A percentile compares a stretch with the other conserved stretches of the same genome.
phyloP scores from a whole-genome alignment of 495 filamentous ascomycete genomes.

The Penicillium verhagenii region DNA sequence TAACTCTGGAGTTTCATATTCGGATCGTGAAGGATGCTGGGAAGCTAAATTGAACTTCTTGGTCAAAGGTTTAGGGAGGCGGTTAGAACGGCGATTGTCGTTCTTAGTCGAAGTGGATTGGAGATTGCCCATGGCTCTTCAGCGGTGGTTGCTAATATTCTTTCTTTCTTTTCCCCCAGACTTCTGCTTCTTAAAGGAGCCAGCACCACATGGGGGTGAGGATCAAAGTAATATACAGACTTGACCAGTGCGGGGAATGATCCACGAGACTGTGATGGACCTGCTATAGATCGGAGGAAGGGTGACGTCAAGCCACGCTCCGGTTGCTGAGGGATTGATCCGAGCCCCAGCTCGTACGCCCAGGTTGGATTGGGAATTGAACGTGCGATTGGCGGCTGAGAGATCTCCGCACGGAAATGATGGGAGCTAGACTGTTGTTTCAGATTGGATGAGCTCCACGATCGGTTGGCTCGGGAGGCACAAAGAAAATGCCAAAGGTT shows the following conservation, averaged over 20 bases:
- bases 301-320: conserved; percentile 31
- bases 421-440: conserved; percentile 24
- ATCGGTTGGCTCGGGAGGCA: conserved; percentile 24
- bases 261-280: background rate
- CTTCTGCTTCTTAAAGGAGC: conserved; percentile 5
- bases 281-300: conserved; percentile 3
- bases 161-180: conserved; percentile 5
- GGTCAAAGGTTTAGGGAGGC: conserved; percentile 45
- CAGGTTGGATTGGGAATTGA: conserved; percentile 21
- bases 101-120: conserved; percentile 37
- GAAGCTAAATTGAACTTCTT: conserved; percentile 18
- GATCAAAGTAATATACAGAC: conserved; percentile 20
- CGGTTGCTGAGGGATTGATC: conserved; percentile 23
- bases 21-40: background rate
- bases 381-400: conserved; percentile 27
- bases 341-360: conserved; percentile 23
- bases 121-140: conserved; percentile 38
- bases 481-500: conserved; percentile 4
- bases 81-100: conserved; percentile 38
- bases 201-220: conserved; percentile 16
- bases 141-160: background rate
- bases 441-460: conserved; percentile 23
- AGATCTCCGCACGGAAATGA: conserved; percentile 21
- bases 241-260: background rate
- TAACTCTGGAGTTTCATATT: conserved; percentile 10